Evolutionary conservation across 2,329 filamentous ascomycete species (phyloP).

Genomic region (Gaeumannomyces tritici): DNA sequence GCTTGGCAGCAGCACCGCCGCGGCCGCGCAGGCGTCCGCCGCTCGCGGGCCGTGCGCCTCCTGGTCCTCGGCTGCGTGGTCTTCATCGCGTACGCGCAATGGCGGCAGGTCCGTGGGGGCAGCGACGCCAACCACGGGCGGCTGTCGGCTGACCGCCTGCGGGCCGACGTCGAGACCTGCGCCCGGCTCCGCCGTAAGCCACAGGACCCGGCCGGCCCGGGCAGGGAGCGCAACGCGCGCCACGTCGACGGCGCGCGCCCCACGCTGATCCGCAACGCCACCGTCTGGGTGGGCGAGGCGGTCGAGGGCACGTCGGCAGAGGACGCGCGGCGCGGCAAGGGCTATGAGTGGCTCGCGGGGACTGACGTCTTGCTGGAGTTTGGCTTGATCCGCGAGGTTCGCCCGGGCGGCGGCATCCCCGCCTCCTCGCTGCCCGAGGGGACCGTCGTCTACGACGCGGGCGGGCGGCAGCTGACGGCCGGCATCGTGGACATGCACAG

Average conservation of each 20-base stretch:
- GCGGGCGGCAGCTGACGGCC: conserved; percentile 51
- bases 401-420: conserved; percentile 33
- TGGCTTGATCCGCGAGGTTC: conserved; percentile 50
- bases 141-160: conserved; percentile 43
- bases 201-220: conserved; percentile 42
- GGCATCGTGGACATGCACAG: conserved; percentile 67
- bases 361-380: conserved; percentile 53
- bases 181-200: conserved; percentile 44
- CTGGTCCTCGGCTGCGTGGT: conserved; percentile 35
- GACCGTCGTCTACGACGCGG: conserved; percentile 44
- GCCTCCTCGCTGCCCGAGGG: conserved; percentile 32
- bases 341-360: conserved; percentile 44
- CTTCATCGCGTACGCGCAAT: conserved; percentile 36
- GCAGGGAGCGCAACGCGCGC: conserved; percentile 50
- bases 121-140: neutral
- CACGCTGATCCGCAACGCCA: conserved; percentile 56
- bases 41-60: conserved; percentile 32
- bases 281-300: conserved; percentile 57
- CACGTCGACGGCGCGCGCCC: conserved; percentile 45
- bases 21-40: conserved; percentile 18
- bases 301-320: conserved; percentile 36
- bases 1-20: neutral
- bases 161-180: conserved; percentile 45
- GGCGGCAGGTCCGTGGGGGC: conserved; percentile 23
- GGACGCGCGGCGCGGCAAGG: conserved; percentile 47